These are phyloP conservation scores for Chlamydomonas schloesseri DNA, from an alignment of 139 green algal genomes.

Conservation along the genomic window DNA sequence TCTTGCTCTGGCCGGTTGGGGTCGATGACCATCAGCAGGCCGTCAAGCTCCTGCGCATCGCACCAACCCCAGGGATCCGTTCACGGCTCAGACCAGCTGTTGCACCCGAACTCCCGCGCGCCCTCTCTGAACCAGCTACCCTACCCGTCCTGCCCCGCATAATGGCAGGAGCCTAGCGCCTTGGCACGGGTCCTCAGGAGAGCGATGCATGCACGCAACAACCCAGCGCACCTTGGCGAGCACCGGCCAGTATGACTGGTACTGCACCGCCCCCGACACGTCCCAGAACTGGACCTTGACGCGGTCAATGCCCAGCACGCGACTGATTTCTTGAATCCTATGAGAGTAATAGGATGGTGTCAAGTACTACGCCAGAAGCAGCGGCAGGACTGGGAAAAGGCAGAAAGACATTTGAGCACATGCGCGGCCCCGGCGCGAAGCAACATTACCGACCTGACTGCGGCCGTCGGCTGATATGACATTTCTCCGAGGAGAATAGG, in stretches of 20 bases:
- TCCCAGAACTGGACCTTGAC: slow-evolving; percentile 75
- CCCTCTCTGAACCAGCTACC: too few species aligned
- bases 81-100: too few species aligned
- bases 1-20: slow-evolving; percentile 62
- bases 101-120: too few species aligned
- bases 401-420: neutral
- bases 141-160: too few species aligned
- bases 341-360: neutral
- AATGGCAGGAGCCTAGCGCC: too few species aligned
- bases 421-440: neutral
- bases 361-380: neutral
- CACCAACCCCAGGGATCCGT: too few species aligned
- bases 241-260: slow-evolving; percentile 62
- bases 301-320: slow-evolving; percentile 54
- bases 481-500: slow-evolving; percentile 49
- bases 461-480: slow-evolving; percentile 62
- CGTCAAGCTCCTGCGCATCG: slow-evolving; percentile 63
- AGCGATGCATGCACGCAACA: neutral
- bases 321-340: slow-evolving; percentile 71
- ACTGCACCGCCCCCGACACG: slow-evolving; percentile 61
- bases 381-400: neutral
- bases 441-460: slow-evolving; percentile 50
- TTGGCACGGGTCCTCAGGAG: too few species aligned
- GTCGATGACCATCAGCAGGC: slow-evolving; percentile 66
- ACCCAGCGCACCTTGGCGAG: slow-evolving; percentile 56